These are phyloP conservation scores for Cystofilobasidium bisporidii DNA, from an alignment of 768 basidiomycete species.

Conservation along the genomic window DNA sequence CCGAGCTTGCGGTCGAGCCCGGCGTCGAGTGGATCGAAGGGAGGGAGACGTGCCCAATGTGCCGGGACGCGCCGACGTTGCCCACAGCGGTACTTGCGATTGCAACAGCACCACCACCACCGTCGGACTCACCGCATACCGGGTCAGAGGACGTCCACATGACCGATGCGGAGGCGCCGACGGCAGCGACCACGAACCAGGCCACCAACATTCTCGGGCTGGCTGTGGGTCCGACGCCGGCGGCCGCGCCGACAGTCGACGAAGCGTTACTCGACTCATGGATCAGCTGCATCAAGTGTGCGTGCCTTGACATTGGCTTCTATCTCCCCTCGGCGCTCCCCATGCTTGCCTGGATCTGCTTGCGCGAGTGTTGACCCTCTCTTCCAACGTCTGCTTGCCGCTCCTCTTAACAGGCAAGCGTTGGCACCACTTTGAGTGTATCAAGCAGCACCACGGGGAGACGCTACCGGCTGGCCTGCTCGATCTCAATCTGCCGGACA, in stretches of 20 bases:
- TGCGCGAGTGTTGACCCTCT: neutral
- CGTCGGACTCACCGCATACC: too few species aligned
- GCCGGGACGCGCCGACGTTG: neutral
- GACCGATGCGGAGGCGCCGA: too few species aligned
- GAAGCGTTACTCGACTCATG: neutral
- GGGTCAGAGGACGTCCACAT: too few species aligned
- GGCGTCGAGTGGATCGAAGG: neutral
- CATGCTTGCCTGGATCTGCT: too few species aligned
- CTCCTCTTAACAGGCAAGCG: neutral
- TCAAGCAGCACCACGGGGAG: neutral
- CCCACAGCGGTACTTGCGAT: neutral
- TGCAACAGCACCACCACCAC: too few species aligned
- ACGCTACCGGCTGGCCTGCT: neutral
- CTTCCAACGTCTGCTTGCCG: too few species aligned
- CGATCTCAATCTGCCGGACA: neutral
- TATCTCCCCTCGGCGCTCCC: neutral
- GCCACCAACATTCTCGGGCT: too few species aligned
- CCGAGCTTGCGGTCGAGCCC: neutral
- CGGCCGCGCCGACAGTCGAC: too few species aligned
- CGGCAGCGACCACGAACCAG: too few species aligned
- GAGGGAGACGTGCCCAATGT: neutral
- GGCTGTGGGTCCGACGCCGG: too few species aligned
- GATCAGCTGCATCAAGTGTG: neutral
- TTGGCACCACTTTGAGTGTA: conserved; percentile 25
- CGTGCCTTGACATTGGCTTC: neutral